A percentile compares a stretch with the other conserved stretches of the same genome.
Conservation (phyloP, 108 stramenopile genomes). For the Epipyxis sp. region DNA sequence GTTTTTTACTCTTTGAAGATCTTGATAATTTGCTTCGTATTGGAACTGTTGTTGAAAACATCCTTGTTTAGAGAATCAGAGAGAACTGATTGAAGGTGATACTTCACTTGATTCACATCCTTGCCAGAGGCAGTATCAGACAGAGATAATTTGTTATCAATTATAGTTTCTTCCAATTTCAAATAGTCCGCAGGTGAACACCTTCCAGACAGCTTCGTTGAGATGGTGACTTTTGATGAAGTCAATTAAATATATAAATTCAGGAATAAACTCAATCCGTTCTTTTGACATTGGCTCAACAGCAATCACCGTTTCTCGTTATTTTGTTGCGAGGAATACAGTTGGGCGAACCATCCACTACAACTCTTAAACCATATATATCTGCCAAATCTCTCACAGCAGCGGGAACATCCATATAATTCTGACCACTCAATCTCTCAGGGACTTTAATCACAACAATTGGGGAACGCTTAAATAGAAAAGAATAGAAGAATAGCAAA, state of each 20-base stretch:
- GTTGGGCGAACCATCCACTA: slow-evolving; percentile 1
- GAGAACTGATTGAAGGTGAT: slow-evolving; percentile 29
- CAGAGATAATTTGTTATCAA: slow-evolving; percentile 15
- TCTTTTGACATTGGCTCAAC: slow-evolving; percentile 13
- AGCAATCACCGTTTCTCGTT: slow-evolving; percentile 1
- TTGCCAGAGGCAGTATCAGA: slow-evolving; percentile 3
- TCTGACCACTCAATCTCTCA: slow-evolving; percentile 9
- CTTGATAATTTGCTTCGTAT: not conserved
- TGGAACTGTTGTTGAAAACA: slow-evolving; percentile 17
- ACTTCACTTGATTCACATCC: slow-evolving; percentile 26
- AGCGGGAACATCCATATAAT: slow-evolving; percentile 5
- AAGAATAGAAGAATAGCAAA: slow-evolving; percentile 13
- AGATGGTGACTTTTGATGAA: no score
- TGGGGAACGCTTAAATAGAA: slow-evolving; percentile 5
- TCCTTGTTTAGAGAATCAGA: slow-evolving; percentile 5
- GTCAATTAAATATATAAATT: no score
- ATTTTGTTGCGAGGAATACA: not conserved
- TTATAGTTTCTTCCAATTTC: slow-evolving; percentile 14
- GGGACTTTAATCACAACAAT: slow-evolving; percentile 1
- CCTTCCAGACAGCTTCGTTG: no score
- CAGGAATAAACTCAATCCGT: no score
- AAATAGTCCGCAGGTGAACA: slow-evolving; percentile 9
- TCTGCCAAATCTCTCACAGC: slow-evolving; percentile 5
- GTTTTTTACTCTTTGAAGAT: not conserved
- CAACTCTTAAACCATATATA: slow-evolving; percentile 6